Evolutionary conservation across 1,139 yeast species (phyloP), one percentile per base, ranked within the genome.

Genomic region (Kodamaea suecica): DNA sequence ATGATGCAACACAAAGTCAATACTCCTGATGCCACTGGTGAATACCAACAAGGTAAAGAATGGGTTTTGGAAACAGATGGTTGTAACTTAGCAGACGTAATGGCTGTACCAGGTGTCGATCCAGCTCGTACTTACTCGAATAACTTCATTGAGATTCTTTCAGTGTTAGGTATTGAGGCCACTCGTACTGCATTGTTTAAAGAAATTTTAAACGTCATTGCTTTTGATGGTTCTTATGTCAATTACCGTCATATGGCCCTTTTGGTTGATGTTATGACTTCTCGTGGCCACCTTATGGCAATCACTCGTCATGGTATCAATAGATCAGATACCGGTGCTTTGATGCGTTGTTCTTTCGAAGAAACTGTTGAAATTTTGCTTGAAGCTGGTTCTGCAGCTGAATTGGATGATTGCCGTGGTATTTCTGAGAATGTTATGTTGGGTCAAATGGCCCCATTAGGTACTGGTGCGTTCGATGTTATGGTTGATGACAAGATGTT

Each of bases 11-110:
- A 88, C 54, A 92, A 90, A 61, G 77, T 80, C 41, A 83, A 80
- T 50, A 63, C 75, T 32, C 87, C 92, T 30, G 95, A 85, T 59
- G 81, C 71, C 37, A 73, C 83, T 34, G 98, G 98, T 52, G 97
- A 87, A 45, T 92, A 70, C 55, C 77, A 78, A 44, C 92, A 86
- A 64, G 84, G 84, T 44, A 90, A 87, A 59, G 97, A 92, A 61
- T 92, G 97, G 97, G 97, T 88, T 25, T 74, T 94, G 61, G 99
- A 94, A 75, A 90, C 98, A 2, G 98, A 94, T 67, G 99, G 99
- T 71, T 92, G 87, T 38, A 94, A 92, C 55, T 73, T 94, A 52
- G 84, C 97, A 2, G 97, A 90, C 54, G 98, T 92, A 36, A 86
- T 94, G 84, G 76, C 92, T 29, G 92, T 88, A 40, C 90, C 88